Evolutionary conservation across 331 rosid genomes (phyloP).

Genomic region (Quercus lobata): DNA sequence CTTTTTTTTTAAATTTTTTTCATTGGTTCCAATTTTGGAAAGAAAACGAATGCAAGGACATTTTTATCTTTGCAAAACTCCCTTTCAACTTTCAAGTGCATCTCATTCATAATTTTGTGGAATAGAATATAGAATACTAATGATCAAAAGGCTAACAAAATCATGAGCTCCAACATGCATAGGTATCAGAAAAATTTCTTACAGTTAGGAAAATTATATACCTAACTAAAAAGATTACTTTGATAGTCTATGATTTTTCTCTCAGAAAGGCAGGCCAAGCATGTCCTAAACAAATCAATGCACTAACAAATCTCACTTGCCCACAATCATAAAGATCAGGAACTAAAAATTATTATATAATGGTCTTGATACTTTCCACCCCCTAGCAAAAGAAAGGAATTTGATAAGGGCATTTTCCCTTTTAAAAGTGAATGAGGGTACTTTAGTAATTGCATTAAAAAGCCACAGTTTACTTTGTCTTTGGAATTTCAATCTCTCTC

Average conservation of each 20-base stretch:
- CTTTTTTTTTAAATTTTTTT: too few relatives aligned
- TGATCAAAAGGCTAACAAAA: background rate
- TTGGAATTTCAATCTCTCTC: conserved; percentile 42
- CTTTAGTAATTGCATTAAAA: conserved; percentile 43
- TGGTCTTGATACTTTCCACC: conserved; percentile 17
- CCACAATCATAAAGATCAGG: conserved; percentile 44
- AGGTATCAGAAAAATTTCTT: background rate
- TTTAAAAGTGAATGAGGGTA: conserved; percentile 30
- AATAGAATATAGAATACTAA: background rate
- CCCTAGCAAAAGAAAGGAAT: conserved; percentile 31
- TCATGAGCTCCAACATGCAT: background rate
- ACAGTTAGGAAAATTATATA: background rate
- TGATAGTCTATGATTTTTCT: conserved; percentile 33
- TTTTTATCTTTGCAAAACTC: background rate
- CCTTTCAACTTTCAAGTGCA: background rate
- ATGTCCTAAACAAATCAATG: conserved; percentile 43
- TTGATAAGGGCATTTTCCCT: conserved; percentile 17
- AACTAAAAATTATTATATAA: conserved; percentile 45
- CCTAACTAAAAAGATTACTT: conserved; percentile 9
- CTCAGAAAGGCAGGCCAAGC: conserved; percentile 57
- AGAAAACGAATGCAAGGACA: too few relatives aligned
- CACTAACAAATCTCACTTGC: conserved; percentile 29
- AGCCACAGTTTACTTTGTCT: conserved; percentile 54
- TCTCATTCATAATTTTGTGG: background rate
- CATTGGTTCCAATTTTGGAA: too few relatives aligned